Conservation (phyloP, 2,329 filamentous ascomycete species). For the Colletotrichum orbiculare region DNA sequence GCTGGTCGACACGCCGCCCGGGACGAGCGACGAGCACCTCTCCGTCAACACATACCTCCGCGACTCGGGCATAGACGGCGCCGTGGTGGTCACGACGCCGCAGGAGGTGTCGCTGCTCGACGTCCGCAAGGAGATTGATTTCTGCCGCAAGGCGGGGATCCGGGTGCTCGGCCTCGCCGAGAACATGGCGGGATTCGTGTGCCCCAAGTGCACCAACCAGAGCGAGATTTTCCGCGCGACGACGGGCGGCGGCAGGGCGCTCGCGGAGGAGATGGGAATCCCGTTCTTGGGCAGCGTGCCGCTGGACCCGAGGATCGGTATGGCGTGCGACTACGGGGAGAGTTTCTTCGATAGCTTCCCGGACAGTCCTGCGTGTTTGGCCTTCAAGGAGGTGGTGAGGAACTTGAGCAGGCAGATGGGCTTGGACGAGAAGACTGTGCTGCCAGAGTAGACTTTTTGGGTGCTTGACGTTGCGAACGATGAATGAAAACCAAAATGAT, state of each 20-base stretch:
- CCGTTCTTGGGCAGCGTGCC: conserved; percentile 92
- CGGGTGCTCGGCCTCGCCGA: conserved; percentile 89
- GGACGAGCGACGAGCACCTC: conserved; percentile 94
- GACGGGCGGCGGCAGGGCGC: conserved; percentile 83
- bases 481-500: conserved; percentile 11
- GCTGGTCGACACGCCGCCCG: conserved; percentile 94
- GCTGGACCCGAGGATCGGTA: conserved; percentile 91
- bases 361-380: conserved; percentile 88
- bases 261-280: conserved; percentile 88
- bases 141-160: conserved; percentile 95
- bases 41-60: conserved; percentile 93
- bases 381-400: conserved; percentile 83
- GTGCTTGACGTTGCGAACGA: neutral
- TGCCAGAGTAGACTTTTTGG: conserved; percentile 51
- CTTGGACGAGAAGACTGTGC: conserved; percentile 65
- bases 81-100: conserved; percentile 92
- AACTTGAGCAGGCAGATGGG: conserved; percentile 75
- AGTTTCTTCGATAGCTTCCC: conserved; percentile 96
- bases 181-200: conserved; percentile 98
- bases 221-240: conserved; percentile 91
- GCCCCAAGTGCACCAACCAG: conserved; percentile 86
- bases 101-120: conserved; percentile 94
- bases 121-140: conserved; percentile 97
- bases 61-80: conserved; percentile 91
- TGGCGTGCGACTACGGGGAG: conserved; percentile 97